A percentile compares a stretch with the other conserved stretches of the same genome.
Conservation (phyloP, 192 early-diverging fungal species). For the Lobulomyces angularis region DNA sequence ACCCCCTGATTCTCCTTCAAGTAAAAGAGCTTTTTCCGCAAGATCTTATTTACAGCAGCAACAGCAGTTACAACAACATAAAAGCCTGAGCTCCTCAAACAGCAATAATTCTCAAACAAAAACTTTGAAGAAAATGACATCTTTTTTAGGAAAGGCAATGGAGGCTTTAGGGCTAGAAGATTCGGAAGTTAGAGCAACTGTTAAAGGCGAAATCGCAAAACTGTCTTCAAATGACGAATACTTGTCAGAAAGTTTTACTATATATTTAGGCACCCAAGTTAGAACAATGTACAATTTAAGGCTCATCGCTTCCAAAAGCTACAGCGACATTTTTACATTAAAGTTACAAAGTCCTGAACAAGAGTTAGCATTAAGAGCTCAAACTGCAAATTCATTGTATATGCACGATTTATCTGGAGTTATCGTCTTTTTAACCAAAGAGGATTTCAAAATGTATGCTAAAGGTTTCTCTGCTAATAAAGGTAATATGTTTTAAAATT, state of each 20-base stretch:
- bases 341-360: constrained; percentile 21
- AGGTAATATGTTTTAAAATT: constrained; percentile 18
- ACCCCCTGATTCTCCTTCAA: constrained; percentile 5
- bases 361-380: constrained; percentile 52
- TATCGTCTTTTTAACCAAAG: constrained; percentile 34
- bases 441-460: constrained; percentile 44
- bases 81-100: constrained; percentile 14
- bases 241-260: constrained; percentile 60
- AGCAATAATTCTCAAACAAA: constrained; percentile 9
- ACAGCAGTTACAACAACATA: constrained; percentile 32
- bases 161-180: constrained; percentile 48
- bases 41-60: constrained; percentile 41
- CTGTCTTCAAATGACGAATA: constrained; percentile 14
- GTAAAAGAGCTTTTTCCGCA: constrained; percentile 30
- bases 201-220: constrained; percentile 1
- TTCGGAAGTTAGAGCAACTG: constrained; percentile 24
- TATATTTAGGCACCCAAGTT: constrained; percentile 62
- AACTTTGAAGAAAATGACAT: constrained; percentile 7
- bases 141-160: constrained; percentile 47
- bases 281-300: constrained; percentile 59
- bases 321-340: constrained; percentile 31
- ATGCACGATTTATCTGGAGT: constrained; percentile 44
- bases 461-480: constrained; percentile 33
- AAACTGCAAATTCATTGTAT: constrained; percentile 54
- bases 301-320: constrained; percentile 27